A percentile compares a stretch with the other conserved stretches of the same genome.
Conservation (phyloP, 2,329 filamentous ascomycete genomes). For the Claviceps sp. region DNA sequence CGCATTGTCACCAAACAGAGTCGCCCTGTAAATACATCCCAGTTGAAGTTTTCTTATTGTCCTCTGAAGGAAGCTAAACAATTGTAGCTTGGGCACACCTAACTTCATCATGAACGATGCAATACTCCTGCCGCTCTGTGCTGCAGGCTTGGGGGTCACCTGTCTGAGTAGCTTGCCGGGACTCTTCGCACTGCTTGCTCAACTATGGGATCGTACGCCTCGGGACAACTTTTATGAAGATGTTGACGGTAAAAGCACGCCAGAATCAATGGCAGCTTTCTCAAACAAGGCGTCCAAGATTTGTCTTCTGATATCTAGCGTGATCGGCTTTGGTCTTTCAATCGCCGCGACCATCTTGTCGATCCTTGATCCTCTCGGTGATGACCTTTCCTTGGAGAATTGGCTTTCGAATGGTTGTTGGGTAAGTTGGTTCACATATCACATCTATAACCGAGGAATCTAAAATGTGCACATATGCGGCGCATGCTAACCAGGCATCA, state of each 20-base stretch:
- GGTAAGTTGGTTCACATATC: conserved; percentile 34
- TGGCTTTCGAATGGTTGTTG: conserved; percentile 49
- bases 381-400: conserved; percentile 34
- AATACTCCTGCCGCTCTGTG: conserved; percentile 16
- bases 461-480: not conserved
- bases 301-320: conserved; percentile 38
- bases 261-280: conserved; percentile 48
- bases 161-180: conserved; percentile 25
- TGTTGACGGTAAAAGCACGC: conserved; percentile 53
- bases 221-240: conserved; percentile 49
- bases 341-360: conserved; percentile 42
- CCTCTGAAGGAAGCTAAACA: not conserved
- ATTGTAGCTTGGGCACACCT: not conserved
- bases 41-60: not conserved
- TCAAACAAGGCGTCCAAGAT: conserved; percentile 46
- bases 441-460: not conserved
- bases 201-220: conserved; percentile 21
- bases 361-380: conserved; percentile 22
- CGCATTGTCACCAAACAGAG: not conserved
- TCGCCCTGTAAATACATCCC: conserved; percentile 1
- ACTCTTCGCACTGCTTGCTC: conserved; percentile 19
- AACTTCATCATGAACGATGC: conserved; percentile 3
- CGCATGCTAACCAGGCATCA: not conserved
- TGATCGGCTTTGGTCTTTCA: conserved; percentile 40
- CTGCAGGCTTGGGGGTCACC: conserved; percentile 21